phyloP scores from a whole-genome alignment of 2,329 filamentous ascomycete species.

The Penicillium rolfsii region DNA sequence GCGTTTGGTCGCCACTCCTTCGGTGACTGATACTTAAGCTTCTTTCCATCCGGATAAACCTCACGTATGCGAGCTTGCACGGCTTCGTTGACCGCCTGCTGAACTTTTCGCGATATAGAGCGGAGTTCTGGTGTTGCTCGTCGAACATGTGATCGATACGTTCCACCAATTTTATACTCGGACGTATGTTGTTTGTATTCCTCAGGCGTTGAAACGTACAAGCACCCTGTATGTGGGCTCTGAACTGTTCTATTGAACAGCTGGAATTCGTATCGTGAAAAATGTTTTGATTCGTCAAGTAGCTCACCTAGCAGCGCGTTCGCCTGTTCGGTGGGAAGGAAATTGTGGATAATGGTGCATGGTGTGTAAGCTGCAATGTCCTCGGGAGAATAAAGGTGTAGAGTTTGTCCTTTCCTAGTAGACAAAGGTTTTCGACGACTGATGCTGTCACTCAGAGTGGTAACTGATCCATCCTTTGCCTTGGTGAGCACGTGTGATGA shows the following conservation, averaged over 20 bases:
- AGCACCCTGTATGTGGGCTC: conserved; percentile 79
- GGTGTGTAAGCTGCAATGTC: conserved; percentile 84
- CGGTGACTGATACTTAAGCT: conserved; percentile 76
- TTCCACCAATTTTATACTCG: conserved; percentile 86
- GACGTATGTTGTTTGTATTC: conserved; percentile 71
- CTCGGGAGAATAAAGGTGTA: conserved; percentile 79
- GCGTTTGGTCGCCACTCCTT: conserved; percentile 80
- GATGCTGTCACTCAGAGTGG: conserved; percentile 22
- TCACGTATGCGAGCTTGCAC: conserved; percentile 71
- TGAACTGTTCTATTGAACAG: conserved; percentile 85
- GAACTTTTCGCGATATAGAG: conserved; percentile 69
- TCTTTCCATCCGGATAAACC: conserved; percentile 69
- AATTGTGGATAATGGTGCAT: conserved; percentile 91
- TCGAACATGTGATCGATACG: conserved; percentile 73
- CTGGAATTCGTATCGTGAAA: conserved; percentile 74
- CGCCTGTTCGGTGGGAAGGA: conserved; percentile 72
- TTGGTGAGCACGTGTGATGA: conserved; percentile 51
- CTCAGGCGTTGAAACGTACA: conserved; percentile 77
- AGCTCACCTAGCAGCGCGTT: conserved; percentile 75
- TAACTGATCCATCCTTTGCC: conserved; percentile 44
- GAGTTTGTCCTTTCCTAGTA: conserved; percentile 76
- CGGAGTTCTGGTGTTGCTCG: conserved; percentile 74
- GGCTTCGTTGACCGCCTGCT: conserved; percentile 75
- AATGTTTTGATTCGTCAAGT: conserved; percentile 71
- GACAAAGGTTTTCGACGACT: conserved; percentile 38